Conservation (phyloP, 2,329 filamentous ascomycete species). For the Lecanosticta acicola region DNA sequence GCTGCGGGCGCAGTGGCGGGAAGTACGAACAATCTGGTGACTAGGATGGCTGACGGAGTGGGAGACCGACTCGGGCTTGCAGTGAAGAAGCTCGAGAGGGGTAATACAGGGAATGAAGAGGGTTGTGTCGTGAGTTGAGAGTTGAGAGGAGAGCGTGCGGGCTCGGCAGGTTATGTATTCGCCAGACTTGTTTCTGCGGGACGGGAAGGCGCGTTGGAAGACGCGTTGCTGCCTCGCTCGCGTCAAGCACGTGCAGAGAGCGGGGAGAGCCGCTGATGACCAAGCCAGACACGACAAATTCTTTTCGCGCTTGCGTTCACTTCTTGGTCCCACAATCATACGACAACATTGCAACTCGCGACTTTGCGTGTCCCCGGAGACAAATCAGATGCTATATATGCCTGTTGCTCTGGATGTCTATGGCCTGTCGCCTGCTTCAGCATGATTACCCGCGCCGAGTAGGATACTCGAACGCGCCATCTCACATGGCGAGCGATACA, state of each 20-base stretch:
- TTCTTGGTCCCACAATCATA: background rate
- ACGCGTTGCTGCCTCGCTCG: slow-evolving; percentile 3
- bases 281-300: background rate
- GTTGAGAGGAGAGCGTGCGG: slow-evolving; percentile 8
- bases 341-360: background rate
- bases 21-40: slow-evolving; percentile 11
- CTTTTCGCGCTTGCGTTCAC: background rate
- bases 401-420: background rate
- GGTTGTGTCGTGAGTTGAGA: slow-evolving; percentile 13
- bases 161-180: slow-evolving; percentile 10
- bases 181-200: background rate
- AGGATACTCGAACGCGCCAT: too few relatives aligned
- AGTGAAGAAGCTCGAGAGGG: slow-evolving; percentile 14
- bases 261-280: background rate
- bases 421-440: background rate
- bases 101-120: slow-evolving; percentile 4
- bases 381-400: background rate
- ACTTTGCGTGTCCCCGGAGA: background rate
- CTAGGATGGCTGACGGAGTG: slow-evolving; percentile 5
- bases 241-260: slow-evolving; percentile 4
- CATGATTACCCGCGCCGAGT: background rate
- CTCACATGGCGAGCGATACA: too few relatives aligned
- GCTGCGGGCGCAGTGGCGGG: slow-evolving; percentile 8
- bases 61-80: slow-evolving; percentile 13
- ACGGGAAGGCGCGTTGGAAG: background rate